A percentile compares a stretch with the other conserved stretches of the same genome.
Evolutionary conservation across 768 basidiomycete genomes (phyloP).

Genomic region (Mycena galopus): DNA sequence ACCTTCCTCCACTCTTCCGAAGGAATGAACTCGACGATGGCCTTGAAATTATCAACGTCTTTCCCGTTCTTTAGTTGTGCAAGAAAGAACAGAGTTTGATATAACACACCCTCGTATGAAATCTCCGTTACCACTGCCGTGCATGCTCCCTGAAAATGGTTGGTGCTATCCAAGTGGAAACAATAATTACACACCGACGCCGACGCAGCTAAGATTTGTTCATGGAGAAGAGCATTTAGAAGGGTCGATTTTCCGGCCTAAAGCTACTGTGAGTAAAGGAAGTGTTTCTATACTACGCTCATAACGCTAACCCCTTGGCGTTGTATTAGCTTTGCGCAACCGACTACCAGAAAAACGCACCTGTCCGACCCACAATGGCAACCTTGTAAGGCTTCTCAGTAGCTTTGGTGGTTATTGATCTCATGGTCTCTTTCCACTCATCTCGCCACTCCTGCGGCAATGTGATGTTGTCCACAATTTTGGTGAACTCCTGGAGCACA

Average conservation of each 20-base stretch:
- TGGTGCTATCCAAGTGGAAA: background rate
- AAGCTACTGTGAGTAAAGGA: background rate
- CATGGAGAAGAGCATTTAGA: slow-evolving; percentile 29
- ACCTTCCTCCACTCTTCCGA: slow-evolving; percentile 27
- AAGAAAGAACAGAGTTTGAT: background rate
- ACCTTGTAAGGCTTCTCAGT: slow-evolving; percentile 16
- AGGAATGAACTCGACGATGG: slow-evolving; percentile 29
- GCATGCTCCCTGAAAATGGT: slow-evolving; percentile 30
- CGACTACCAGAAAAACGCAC: background rate
- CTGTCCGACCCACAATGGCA: slow-evolving; percentile 35
- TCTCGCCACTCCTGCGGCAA: background rate
- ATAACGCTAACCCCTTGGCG: slow-evolving; percentile 16
- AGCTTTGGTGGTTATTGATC: background rate
- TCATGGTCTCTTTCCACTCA: background rate
- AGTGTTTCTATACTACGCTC: background rate
- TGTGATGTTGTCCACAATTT: background rate
- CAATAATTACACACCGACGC: slow-evolving; percentile 25
- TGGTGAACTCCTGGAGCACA: slow-evolving; percentile 9
- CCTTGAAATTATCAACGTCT: slow-evolving; percentile 21
- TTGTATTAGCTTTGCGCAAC: background rate
- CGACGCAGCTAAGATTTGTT: slow-evolving; percentile 29
- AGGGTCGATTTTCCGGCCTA: slow-evolving; percentile 34
- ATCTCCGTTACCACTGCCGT: slow-evolving; percentile 35
- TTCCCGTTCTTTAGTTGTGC: background rate
- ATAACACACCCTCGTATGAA: slow-evolving; percentile 19